These are phyloP conservation scores for Jasminum sambac DNA, from an alignment of 257 asterid species.

Conservation along the genomic window DNA sequence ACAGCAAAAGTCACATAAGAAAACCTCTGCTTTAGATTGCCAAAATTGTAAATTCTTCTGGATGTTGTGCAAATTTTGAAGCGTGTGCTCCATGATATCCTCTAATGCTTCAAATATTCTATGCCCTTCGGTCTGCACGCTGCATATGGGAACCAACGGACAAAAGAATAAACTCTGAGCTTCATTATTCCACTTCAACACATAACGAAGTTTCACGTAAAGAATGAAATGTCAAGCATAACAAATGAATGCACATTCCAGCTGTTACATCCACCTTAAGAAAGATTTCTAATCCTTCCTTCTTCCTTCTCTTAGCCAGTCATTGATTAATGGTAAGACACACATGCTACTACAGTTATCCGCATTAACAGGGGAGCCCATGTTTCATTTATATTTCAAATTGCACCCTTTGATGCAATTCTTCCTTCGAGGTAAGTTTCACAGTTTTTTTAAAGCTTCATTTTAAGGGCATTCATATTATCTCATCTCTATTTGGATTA, in stretches of 20 bases:
- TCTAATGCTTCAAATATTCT: conserved; percentile 62
- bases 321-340: conserved; percentile 13
- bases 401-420: background rate
- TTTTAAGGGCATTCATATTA: too few relatives aligned
- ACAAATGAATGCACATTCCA: background rate
- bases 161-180: conserved; percentile 2
- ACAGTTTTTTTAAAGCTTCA: too few relatives aligned
- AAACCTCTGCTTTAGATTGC: conserved; percentile 89
- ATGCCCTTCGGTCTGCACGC: conserved; percentile 50
- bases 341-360: background rate
- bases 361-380: conserved; percentile 5
- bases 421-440: too few relatives aligned
- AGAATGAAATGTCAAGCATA: background rate
- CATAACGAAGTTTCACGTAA: background rate
- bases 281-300: background rate
- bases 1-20: conserved; percentile 25
- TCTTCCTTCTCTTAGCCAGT: conserved; percentile 2
- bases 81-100: conserved; percentile 66
- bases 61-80: conserved; percentile 70
- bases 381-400: background rate
- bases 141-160: conserved; percentile 39
- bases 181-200: background rate
- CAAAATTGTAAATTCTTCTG: conserved; percentile 82
- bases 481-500: too few relatives aligned
- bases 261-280: conserved; percentile 6